These are phyloP conservation scores for Apiotrichum veenhuisii DNA, from an alignment of 1,284 basidiomycete species.

Conservation along the genomic window DNA sequence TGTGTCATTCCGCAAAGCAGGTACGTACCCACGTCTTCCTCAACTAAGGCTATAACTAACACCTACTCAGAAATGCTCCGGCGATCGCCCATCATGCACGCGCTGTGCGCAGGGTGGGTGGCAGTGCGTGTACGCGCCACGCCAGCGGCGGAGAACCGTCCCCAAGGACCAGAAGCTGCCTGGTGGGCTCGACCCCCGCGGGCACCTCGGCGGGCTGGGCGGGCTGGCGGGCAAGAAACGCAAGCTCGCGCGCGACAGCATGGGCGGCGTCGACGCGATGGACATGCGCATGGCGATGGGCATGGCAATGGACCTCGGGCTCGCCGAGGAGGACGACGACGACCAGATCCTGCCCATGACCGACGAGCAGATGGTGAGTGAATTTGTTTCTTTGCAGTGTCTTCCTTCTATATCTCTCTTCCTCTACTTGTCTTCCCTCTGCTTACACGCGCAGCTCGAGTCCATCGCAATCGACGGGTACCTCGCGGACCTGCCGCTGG, in stretches of 20 bases:
- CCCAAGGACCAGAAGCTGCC: constrained; percentile 42
- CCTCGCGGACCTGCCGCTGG: constrained; percentile 46
- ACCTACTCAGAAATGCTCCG: constrained; percentile 44
- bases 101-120: constrained; percentile 46
- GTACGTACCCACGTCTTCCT: constrained; percentile 17
- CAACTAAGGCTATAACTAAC: neutral
- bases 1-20: constrained; percentile 48
- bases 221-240: constrained; percentile 34
- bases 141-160: constrained; percentile 45
- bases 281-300: constrained; percentile 47
- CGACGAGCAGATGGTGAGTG: constrained; percentile 47
- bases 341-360: constrained; percentile 42
- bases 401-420: neutral
- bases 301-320: constrained; percentile 46
- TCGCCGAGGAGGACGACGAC: constrained; percentile 41
- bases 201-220: neutral
- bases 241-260: constrained; percentile 32
- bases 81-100: constrained; percentile 45
- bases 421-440: neutral
- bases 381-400: neutral
- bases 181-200: constrained; percentile 16
- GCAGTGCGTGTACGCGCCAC: constrained; percentile 46
- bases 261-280: constrained; percentile 32
- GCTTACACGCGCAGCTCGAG: constrained; percentile 32
- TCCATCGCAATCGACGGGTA: constrained; percentile 47